A percentile compares a stretch with the other conserved stretches of the same genome.
Evolutionary conservation across 164 flowering plant species (phyloP).

Genomic region (Piper betle): DNA sequence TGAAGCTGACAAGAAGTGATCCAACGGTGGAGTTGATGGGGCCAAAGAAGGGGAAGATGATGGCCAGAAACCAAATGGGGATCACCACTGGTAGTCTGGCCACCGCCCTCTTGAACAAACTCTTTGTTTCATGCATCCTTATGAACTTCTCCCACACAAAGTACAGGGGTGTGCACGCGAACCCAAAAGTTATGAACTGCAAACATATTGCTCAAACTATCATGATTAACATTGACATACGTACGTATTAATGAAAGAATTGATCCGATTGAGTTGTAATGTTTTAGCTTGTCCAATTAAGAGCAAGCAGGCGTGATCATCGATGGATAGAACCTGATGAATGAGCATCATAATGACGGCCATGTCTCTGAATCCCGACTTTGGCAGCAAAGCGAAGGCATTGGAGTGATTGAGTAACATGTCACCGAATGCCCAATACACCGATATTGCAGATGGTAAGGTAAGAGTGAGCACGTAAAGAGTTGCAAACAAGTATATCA

Average conservation of each 20-base stretch:
- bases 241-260: too few species aligned
- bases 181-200: constrained; percentile 78
- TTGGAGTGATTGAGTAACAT: constrained; percentile 64
- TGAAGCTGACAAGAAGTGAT: constrained; percentile 25
- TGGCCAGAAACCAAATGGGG: constrained; percentile 32
- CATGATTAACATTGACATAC: too few species aligned
- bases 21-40: constrained; percentile 28
- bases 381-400: constrained; percentile 66
- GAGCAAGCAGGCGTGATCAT: not conserved
- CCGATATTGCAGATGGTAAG: constrained; percentile 59
- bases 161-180: constrained; percentile 73
- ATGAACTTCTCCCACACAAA: constrained; percentile 78
- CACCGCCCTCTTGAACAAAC: constrained; percentile 42
- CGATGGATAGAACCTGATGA: constrained; percentile 35
- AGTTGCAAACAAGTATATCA: constrained; percentile 55
- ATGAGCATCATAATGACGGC: constrained; percentile 78
- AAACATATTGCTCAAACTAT: not conserved
- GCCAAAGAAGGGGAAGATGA: constrained; percentile 25
- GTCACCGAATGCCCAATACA: constrained; percentile 88
- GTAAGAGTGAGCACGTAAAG: constrained; percentile 74
- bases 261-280: too few species aligned
- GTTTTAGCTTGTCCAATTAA: too few species aligned
- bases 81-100: constrained; percentile 63
- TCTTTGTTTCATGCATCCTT: constrained; percentile 62
- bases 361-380: constrained; percentile 41